phyloP scores from a whole-genome alignment of 345 rosid species.

The Mangifera indica region DNA sequence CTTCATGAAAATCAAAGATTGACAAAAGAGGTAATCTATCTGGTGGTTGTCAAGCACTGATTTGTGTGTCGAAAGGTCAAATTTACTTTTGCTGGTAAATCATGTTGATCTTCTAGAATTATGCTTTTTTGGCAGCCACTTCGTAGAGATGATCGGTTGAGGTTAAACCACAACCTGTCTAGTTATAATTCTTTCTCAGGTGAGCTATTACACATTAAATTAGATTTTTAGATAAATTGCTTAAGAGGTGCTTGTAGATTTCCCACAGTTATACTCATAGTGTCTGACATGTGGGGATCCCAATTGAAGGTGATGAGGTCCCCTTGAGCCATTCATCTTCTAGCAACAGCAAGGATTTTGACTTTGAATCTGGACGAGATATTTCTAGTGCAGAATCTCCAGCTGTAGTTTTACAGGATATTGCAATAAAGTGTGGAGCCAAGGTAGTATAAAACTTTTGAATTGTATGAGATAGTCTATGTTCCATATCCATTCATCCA shows the following conservation, averaged over 20 bases:
- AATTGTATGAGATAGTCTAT: background rate
- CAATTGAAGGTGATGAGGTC: constrained; percentile 57
- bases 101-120: background rate
- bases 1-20: constrained; percentile 75
- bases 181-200: constrained; percentile 65
- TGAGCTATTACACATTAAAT: constrained; percentile 31
- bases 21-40: constrained; percentile 67
- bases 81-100: background rate
- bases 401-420: constrained; percentile 58
- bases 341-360: constrained; percentile 63
- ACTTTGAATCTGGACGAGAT: constrained; percentile 58
- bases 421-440: constrained; percentile 82
- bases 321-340: constrained; percentile 57
- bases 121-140: constrained; percentile 53
- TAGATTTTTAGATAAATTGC: background rate
- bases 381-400: constrained; percentile 58
- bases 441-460: constrained; percentile 48
- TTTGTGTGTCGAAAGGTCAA: constrained; percentile 4
- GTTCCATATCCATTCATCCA: background rate
- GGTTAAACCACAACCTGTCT: constrained; percentile 45
- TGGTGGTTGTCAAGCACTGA: background rate
- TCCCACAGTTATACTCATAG: background rate
- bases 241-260: background rate
- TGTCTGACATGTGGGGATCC: background rate
- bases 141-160: constrained; percentile 60